phyloP scores from a whole-genome alignment of 1,284 basidiomycete species.

The Meripilus lineatus region DNA sequence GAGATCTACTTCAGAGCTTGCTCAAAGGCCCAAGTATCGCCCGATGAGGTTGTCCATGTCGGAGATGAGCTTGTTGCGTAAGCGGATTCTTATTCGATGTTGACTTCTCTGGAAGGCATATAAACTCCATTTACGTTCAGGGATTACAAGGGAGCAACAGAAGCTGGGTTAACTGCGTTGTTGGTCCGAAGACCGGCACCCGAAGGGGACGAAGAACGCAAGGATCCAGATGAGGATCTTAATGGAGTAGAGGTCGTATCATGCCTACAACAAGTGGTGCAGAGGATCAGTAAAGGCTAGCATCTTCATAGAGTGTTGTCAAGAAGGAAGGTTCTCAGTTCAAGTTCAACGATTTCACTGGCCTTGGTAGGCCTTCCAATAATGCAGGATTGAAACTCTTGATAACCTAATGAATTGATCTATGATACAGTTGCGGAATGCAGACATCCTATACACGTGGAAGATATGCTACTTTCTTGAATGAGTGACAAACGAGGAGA shows the following conservation, averaged over 20 bases:
- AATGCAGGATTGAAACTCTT: no score
- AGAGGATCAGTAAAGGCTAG: constrained; percentile 19
- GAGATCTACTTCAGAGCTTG: constrained; percentile 52
- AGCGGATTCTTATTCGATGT: constrained; percentile 14
- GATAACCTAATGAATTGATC: no score
- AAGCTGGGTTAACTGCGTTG: constrained; percentile 54
- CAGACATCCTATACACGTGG: no score
- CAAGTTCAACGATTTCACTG: not conserved
- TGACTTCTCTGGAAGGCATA: not conserved
- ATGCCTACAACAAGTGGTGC: constrained; percentile 37
- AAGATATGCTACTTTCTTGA: no score
- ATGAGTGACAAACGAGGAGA: no score
- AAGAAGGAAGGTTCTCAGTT: constrained; percentile 3
- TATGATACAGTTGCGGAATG: no score
- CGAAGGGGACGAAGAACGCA: constrained; percentile 45
- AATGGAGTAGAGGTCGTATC: constrained; percentile 34
- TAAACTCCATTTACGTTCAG: constrained; percentile 29
- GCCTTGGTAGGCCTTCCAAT: no score
- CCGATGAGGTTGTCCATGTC: constrained; percentile 55
- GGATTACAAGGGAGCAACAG: constrained; percentile 62
- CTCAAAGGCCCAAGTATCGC: constrained; percentile 23
- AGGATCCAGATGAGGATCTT: constrained; percentile 38
- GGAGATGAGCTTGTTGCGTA: constrained; percentile 69
- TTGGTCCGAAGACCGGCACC: constrained; percentile 46
- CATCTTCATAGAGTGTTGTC: not conserved